phyloP scores from a whole-genome alignment of 208 protist species.

The Crithidia mellificae region DNA sequence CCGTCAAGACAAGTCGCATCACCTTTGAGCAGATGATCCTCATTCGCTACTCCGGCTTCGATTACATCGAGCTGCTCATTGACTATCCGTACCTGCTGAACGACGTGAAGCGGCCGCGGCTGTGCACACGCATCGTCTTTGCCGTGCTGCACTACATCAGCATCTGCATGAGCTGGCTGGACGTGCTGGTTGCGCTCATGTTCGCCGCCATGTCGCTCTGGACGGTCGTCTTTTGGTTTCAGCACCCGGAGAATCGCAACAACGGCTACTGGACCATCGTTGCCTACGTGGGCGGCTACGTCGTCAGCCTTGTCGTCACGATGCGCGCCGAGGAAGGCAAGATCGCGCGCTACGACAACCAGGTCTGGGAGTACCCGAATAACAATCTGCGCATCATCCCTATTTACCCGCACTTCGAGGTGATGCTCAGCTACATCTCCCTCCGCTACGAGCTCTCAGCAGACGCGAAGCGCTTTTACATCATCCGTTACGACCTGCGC shows the following conservation, averaged over 20 bases:
- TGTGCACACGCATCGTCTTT: constrained; percentile 30
- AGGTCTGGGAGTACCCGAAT: constrained; percentile 66
- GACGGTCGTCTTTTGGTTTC: constrained; percentile 63
- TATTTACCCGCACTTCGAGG: constrained; percentile 70
- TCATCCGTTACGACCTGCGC: constrained; percentile 84
- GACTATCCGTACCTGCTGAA: constrained; percentile 72
- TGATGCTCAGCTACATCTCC: constrained; percentile 61
- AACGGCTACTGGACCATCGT: constrained; percentile 82
- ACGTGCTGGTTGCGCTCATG: constrained; percentile 48
- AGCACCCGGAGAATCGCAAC: constrained; percentile 23
- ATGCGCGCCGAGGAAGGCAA: constrained; percentile 69
- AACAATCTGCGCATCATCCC: constrained; percentile 75
- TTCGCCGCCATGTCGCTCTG: constrained; percentile 56
- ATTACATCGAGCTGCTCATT: constrained; percentile 75
- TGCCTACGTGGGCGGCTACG: constrained; percentile 72
- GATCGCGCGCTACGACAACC: constrained; percentile 67
- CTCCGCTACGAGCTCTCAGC: constrained; percentile 61
- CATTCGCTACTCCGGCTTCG: constrained; percentile 78
- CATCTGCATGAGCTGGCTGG: constrained; percentile 55
- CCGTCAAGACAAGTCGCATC: constrained; percentile 56
- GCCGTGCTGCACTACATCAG: constrained; percentile 35
- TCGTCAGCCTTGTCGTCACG: constrained; percentile 61
- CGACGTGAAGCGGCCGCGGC: constrained; percentile 33
- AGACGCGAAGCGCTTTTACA: constrained; percentile 63
- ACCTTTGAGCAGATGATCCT: constrained; percentile 67